A percentile compares a stretch with the other conserved stretches of the same genome.
These are phyloP conservation scores for Tubosaeta brunneosetosa DNA, from an alignment of 768 basidiomycete species.

Conservation along the genomic window DNA sequence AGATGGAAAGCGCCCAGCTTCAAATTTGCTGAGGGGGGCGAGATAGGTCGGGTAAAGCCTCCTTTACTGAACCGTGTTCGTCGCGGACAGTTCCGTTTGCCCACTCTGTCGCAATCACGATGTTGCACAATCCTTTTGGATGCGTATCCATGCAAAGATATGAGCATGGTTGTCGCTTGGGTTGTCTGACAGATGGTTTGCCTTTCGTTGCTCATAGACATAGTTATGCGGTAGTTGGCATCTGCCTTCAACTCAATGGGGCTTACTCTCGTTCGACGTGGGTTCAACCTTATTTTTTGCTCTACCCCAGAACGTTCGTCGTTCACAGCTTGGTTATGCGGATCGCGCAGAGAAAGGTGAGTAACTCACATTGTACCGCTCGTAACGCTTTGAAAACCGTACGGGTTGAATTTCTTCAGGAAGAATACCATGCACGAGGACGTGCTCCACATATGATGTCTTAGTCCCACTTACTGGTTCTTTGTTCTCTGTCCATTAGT, in stretches of 20 bases:
- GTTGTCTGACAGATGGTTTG: conserved; percentile 33
- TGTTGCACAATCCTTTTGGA: conserved; percentile 31
- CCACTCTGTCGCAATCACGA: conserved; percentile 53
- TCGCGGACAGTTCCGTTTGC: conserved; percentile 37
- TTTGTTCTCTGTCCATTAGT: not conserved
- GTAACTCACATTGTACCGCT: conserved; percentile 18
- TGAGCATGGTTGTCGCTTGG: conserved; percentile 56
- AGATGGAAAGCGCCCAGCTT: conserved; percentile 68
- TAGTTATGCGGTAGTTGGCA: conserved; percentile 79
- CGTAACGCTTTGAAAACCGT: conserved; percentile 53
- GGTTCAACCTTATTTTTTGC: conserved; percentile 43
- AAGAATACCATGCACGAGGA: conserved; percentile 66
- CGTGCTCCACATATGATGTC: conserved; percentile 68
- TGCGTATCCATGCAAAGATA: conserved; percentile 67
- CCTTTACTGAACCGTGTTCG: conserved; percentile 32
- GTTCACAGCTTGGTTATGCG: conserved; percentile 34
- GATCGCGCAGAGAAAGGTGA: conserved; percentile 14
- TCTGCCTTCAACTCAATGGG: conserved; percentile 78
- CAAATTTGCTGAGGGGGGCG: conserved; percentile 63
- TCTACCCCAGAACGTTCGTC: conserved; percentile 55
- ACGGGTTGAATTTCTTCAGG: conserved; percentile 87
- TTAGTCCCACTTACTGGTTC: not conserved
- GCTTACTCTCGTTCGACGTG: conserved; percentile 80
- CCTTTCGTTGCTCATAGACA: conserved; percentile 77
- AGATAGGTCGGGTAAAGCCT: conserved; percentile 46